Conservation (phyloP, 2,329 filamentous ascomycete species). For the Hypoxylon sp. region DNA sequence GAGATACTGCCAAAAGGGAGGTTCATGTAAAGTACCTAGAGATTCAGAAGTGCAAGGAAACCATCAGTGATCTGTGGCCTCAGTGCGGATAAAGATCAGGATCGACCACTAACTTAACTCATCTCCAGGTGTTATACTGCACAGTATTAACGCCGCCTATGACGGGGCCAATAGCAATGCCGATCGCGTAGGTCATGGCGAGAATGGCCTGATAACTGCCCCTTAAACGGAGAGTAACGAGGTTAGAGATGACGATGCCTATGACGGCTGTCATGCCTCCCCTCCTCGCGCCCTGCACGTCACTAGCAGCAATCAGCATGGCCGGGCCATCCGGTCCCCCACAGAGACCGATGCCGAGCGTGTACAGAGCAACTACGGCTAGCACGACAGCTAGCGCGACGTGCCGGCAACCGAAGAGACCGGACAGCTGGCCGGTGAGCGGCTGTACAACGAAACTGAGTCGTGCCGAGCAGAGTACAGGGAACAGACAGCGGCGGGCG, state of each 20-base stretch:
- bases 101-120: constrained; percentile 13
- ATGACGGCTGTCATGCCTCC: constrained; percentile 48
- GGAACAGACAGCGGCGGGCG: too few relatives aligned
- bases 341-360: constrained; percentile 60
- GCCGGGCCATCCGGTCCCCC: constrained; percentile 54
- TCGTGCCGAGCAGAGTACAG: too few relatives aligned
- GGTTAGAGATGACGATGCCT: constrained; percentile 39
- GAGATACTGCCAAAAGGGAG: constrained; percentile 44
- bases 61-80: too few relatives aligned
- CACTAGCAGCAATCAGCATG: constrained; percentile 58
- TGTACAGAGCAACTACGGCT: constrained; percentile 56
- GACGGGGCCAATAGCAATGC: constrained; percentile 31
- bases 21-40: constrained; percentile 41
- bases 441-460: constrained; percentile 22
- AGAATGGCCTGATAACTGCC: constrained; percentile 30
- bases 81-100: too few relatives aligned
- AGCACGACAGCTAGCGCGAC: constrained; percentile 51
- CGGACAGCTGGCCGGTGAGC: constrained; percentile 52
- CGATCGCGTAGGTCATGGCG: constrained; percentile 18
- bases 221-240: constrained; percentile 31
- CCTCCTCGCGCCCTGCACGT: constrained; percentile 57
- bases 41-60: too few relatives aligned
- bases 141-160: constrained; percentile 35
- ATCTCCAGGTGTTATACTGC: constrained; percentile 33
- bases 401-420: constrained; percentile 54